Percentiles rank a stretch among this genome's conserved stretches.
Evolutionary conservation across 495 filamentous ascomycete genomes (phyloP).

Genomic region (Penicillium bialowiezense): DNA sequence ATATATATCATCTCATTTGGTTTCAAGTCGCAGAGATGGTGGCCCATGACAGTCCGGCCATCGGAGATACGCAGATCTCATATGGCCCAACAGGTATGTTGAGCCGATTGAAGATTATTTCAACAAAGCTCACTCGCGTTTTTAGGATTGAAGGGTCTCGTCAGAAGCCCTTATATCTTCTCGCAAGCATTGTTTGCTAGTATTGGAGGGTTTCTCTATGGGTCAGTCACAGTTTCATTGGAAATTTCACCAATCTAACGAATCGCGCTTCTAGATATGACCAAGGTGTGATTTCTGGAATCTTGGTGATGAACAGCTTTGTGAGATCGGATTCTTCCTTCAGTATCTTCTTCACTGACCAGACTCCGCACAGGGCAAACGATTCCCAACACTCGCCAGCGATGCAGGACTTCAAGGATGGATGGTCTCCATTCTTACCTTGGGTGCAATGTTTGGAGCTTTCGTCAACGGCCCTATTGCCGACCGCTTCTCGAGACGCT

Average conservation of each 20-base stretch:
- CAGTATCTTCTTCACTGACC: too few relatives aligned
- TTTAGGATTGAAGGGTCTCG: not conserved
- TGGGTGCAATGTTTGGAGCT: conserved; percentile 4
- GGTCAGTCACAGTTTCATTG: not conserved
- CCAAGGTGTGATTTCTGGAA: conserved; percentile 5
- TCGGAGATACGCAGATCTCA: too few relatives aligned
- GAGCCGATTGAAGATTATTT: too few relatives aligned
- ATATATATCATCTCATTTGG: too few relatives aligned
- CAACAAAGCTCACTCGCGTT: not conserved
- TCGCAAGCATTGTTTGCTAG: conserved; percentile 1
- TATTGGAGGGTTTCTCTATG: conserved; percentile 4
- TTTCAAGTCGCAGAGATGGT: too few relatives aligned
- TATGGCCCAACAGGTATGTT: too few relatives aligned
- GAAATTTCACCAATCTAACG: too few relatives aligned
- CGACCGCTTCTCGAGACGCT: conserved; percentile 1
- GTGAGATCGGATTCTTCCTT: not conserved
- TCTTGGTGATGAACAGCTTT: conserved; percentile 6
- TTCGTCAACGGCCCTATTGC: conserved; percentile 2
- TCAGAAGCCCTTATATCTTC: not conserved
- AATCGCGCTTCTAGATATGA: not conserved
- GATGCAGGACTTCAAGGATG: not conserved
- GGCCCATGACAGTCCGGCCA: too few relatives aligned
- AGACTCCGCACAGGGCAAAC: too few relatives aligned
- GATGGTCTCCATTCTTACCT: not conserved
- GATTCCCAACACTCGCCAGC: too few relatives aligned